phyloP scores from a whole-genome alignment of 371 early-diverging fungal genomes.

The Mucor saturninus region DNA sequence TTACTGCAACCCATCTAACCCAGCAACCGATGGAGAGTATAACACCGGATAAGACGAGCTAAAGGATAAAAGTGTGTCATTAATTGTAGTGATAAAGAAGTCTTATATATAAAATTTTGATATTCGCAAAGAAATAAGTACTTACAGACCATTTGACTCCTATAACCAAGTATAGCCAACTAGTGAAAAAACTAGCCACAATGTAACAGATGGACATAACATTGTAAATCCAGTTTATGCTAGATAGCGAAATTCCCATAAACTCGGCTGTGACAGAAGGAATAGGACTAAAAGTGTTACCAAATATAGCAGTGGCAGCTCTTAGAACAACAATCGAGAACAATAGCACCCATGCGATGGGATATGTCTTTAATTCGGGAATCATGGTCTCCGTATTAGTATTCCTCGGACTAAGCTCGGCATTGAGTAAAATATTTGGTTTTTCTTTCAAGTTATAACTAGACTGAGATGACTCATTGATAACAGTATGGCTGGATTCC shows the following conservation, averaged over 20 bases:
- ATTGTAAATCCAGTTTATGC: conserved; percentile 50
- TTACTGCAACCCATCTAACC: conserved; percentile 61
- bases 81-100: background rate
- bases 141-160: conserved; percentile 55
- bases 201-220: conserved; percentile 56
- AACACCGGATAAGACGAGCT: conserved; percentile 53
- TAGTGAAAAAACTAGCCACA: conserved; percentile 51
- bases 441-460: background rate
- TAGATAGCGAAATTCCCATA: conserved; percentile 34
- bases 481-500: conserved; percentile 16
- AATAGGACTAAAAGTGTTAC: conserved; percentile 49
- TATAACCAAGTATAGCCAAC: conserved; percentile 52
- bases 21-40: conserved; percentile 61
- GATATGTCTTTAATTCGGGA: conserved; percentile 33
- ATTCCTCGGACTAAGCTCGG: conserved; percentile 6
- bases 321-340: conserved; percentile 41
- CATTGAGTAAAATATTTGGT: background rate
- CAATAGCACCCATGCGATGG: conserved; percentile 43
- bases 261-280: conserved; percentile 44
- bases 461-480: conserved; percentile 9
- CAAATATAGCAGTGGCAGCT: conserved; percentile 41
- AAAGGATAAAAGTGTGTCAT: conserved; percentile 2
- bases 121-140: background rate
- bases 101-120: background rate
- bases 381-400: background rate